Base-by-base conservation (phyloP, 805 yeast species). In the Wickerhamiella domercqiae region DNA sequence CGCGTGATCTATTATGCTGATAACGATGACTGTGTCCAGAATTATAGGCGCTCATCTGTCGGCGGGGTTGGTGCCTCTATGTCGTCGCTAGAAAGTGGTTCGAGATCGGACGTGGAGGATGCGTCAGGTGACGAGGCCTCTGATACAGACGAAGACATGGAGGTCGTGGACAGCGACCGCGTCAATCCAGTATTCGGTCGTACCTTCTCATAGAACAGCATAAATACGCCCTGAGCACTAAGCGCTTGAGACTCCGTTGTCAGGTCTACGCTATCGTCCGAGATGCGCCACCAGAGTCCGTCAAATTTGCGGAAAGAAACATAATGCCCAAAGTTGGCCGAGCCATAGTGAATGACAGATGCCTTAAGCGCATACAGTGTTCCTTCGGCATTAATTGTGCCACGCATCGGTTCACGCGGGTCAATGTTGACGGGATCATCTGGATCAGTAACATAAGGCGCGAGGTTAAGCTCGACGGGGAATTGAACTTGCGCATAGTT, bases 311-410 rank as follows among this genome's bases (percentile, higher is more conserved):
- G 72, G 60, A 71, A 87, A 30, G 93, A 83, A 43, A 87, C 80
- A 54, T 87, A 87, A 57, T 87, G 98, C n/a, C 98, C 98, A 54
- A 83, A 90, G 50, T 87, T 84, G 50, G 90, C 96, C 1, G 94
- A 79, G 35, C 98, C 98, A 55, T 78, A 86, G 57, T 87, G 98
- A 1, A 87, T 75, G 32, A 87, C 80, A 1, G 81, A 90, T 1
- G 95, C 81, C 52, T 80, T 80, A 43, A 87, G 65, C 29, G 73
- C 67, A 55, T 87, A 87, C 36, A 44, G 35, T 21, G 43, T 47
- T 3, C 35, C 32, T 7, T 25, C 20, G 3, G 32, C 42, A 2
- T 19, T 13, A 5, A 35, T 18, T 1, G 37, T n/a, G 15, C 47
- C 43, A 33, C 79, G 68, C 70, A 86, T 77, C 17, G 82, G 71